phyloP scores from a whole-genome alignment of 2,329 filamentous ascomycete genomes.

The Dothistroma septosporum region DNA sequence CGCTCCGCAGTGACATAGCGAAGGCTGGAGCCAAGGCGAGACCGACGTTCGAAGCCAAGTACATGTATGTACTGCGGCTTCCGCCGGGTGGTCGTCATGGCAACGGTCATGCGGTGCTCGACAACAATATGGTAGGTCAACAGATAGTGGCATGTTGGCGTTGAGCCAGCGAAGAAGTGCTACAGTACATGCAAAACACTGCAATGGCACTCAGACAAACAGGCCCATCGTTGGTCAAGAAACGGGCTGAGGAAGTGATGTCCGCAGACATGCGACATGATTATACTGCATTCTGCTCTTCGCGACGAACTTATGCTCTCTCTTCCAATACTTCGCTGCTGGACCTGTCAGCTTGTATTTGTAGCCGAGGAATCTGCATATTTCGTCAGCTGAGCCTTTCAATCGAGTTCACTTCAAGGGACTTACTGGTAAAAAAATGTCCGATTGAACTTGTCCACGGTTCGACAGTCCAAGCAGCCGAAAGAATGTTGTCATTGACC shows the following conservation, averaged over 20 bases:
- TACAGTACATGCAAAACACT: not conserved
- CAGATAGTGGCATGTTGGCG: too few species aligned
- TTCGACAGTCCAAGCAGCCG: conserved; percentile 20
- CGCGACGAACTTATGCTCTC: not conserved
- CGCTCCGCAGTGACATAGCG: not conserved
- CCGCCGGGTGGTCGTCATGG: not conserved
- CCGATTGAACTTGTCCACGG: conserved; percentile 17
- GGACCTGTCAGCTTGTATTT: conserved; percentile 22
- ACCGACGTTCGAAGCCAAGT: not conserved
- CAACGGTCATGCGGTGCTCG: not conserved
- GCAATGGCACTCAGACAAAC: not conserved
- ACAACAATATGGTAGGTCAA: not conserved
- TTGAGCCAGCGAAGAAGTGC: not conserved
- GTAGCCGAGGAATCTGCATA: conserved; percentile 16
- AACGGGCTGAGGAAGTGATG: not conserved
- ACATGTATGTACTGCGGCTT: not conserved
- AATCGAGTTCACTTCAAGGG: not conserved
- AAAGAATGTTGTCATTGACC: conserved; percentile 15
- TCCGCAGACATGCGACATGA: not conserved
- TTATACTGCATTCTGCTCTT: not conserved
- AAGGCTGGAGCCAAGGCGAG: not conserved
- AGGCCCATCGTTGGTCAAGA: not conserved
- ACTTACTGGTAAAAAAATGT: conserved; percentile 7
- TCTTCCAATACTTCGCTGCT: conserved; percentile 16
- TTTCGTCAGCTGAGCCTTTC: not conserved